Base-by-base conservation (phyloP, 2,329 filamentous ascomycete species). In the Calonectria crousiana region DNA sequence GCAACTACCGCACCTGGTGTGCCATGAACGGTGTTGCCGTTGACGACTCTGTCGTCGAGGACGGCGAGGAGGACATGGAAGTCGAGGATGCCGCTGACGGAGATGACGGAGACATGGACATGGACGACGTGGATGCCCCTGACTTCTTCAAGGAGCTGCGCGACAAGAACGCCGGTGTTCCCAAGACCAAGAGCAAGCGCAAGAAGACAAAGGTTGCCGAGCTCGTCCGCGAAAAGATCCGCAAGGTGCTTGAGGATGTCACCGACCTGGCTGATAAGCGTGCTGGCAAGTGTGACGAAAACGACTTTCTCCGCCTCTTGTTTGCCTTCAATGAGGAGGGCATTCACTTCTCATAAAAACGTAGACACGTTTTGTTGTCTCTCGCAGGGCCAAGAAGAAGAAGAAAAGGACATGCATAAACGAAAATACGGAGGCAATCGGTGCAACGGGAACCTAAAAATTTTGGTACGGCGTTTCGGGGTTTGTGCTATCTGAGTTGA, bases 1-100 rank as follows among this genome's bases (percentile, higher is more conserved):
- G 91, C 77, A 98, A 98, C 84, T 98, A 98, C 86, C 90, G 95
- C 76, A 94, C 95, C 3, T 98, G 93, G 90, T 98, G 96, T 83
- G 94, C 95, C 47, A 93, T 97, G 84, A 95, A 98, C 81, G 93
- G 95, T 80, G 92, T 98, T 20, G 85, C 91, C 0, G 84, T 98
- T 9, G 95, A 98, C 72, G 95, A 96, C 74, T 90, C 89, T 5
- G 76, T 89, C 3, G 85, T 87, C 0, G 87, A 88, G 5, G 88
- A 87, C 18, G 87, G 83, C 6, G 87, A 82, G 52, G 79, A 87
- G 56, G 84, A 82, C 10, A 82, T 81, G 68, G 84, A 84, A 4
- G 84, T 80, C 23, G 87, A 86, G 2, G 87, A 86, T 56, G 86
- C 82, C 14, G 84, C 78, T n/a, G 85, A 85, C 6, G 88, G 85